Conservation (phyloP, 805 yeast species). For the Priceomyces medius region DNA sequence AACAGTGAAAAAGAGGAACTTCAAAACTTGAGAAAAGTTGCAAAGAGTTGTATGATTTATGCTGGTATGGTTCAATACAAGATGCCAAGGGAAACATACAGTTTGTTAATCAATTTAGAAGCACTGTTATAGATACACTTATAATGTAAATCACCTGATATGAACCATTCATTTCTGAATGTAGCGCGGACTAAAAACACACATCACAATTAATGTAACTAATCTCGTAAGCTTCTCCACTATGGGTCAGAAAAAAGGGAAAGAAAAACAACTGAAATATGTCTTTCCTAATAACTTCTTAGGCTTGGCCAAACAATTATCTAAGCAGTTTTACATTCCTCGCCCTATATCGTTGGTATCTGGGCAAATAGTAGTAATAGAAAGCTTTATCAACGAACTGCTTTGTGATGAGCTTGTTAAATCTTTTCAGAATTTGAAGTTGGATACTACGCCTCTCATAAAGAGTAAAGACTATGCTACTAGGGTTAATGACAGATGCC, state of each 20-base stretch:
- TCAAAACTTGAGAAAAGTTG: constrained; percentile 53
- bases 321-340: constrained; percentile 22
- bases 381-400: constrained; percentile 35
- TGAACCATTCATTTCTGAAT: not conserved
- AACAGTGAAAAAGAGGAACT: constrained; percentile 53
- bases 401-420: constrained; percentile 41
- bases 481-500: constrained; percentile 53
- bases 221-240: too few relatives aligned
- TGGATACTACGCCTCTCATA: constrained; percentile 49
- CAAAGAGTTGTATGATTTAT: constrained; percentile 87
- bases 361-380: constrained; percentile 41
- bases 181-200: not conserved
- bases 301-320: constrained; percentile 9
- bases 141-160: not conserved
- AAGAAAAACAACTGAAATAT: constrained; percentile 4
- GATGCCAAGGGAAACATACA: constrained; percentile 85
- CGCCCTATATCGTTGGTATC: constrained; percentile 22
- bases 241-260: constrained; percentile 9
- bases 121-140: constrained; percentile 29
- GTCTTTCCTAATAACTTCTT: constrained; percentile 18
- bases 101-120: constrained; percentile 66
- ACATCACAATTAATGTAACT: too few relatives aligned
- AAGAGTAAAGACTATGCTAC: constrained; percentile 56
- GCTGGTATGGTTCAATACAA: constrained; percentile 94
- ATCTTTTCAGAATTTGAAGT: constrained; percentile 24